phyloP scores from a whole-genome alignment of 495 filamentous ascomycete species.

The Clohesyomyces aquaticus region DNA sequence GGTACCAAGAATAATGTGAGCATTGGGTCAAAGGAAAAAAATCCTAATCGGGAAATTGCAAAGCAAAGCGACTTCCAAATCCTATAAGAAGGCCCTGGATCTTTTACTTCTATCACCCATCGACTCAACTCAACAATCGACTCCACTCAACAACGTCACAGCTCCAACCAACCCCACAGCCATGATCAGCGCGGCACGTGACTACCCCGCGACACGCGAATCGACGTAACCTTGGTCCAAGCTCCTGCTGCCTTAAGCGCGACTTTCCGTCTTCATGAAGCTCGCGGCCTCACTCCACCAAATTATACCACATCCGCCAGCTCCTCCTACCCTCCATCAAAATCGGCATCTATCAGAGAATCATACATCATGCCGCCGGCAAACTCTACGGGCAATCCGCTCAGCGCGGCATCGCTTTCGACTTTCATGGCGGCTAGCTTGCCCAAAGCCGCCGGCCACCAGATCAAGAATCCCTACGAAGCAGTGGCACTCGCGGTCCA shows the following conservation, averaged over 20 bases:
- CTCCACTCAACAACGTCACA: no score
- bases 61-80: no score
- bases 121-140: no score
- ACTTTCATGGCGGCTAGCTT: slow-evolving; percentile 60
- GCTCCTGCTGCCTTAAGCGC: slow-evolving; percentile 14
- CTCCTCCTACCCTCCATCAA: not conserved
- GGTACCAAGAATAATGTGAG: no score
- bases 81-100: no score
- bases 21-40: no score
- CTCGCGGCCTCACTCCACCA: not conserved
- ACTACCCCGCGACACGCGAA: not conserved
- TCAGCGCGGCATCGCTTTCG: slow-evolving; percentile 45
- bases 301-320: slow-evolving; percentile 16
- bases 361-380: slow-evolving; percentile 23
- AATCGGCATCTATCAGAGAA: slow-evolving; percentile 1
- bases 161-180: no score
- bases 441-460: slow-evolving; percentile 55
- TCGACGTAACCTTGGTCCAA: not conserved
- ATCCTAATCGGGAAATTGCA: no score
- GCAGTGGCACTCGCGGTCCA: slow-evolving; percentile 84
- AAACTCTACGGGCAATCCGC: slow-evolving; percentile 41
- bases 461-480: slow-evolving; percentile 78
- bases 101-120: no score
- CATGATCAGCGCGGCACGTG: no score
- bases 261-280: not conserved